phyloP scores from a whole-genome alignment of 2,329 filamentous ascomycete species.

The Bipolaris cookei region DNA sequence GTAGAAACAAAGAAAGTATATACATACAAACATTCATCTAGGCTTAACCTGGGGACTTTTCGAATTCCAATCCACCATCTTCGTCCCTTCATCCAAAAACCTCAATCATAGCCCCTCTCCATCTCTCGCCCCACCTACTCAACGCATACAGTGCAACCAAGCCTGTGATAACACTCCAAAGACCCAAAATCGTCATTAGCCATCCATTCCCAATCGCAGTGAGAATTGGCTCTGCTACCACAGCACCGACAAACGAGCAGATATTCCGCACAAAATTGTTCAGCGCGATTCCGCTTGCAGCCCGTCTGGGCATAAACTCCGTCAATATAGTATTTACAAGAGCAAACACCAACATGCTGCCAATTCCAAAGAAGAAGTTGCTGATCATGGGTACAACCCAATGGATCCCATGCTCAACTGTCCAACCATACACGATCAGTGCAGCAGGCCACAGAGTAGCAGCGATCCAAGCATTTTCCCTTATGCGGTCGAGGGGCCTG shows the following conservation, averaged over 20 bases:
- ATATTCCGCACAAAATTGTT: conserved; percentile 52
- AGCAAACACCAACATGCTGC: conserved; percentile 49
- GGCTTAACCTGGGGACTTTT: neutral
- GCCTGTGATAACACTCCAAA: conserved; percentile 57
- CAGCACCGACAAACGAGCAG: conserved; percentile 45
- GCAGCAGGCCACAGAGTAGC: conserved; percentile 46
- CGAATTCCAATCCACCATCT: neutral
- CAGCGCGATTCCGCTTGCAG: conserved; percentile 47
- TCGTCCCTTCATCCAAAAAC: conserved; percentile 21
- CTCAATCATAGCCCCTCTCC: conserved; percentile 68
- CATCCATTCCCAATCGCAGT: conserved; percentile 49
- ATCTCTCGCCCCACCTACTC: conserved; percentile 64
- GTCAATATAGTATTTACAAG: conserved; percentile 51
- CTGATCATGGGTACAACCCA: conserved; percentile 48
- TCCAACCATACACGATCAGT: conserved; percentile 50
- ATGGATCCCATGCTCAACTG: conserved; percentile 38
- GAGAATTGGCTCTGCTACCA: conserved; percentile 47
- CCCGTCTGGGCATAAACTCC: conserved; percentile 49
- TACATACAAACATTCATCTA: neutral
- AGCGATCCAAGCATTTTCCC: conserved; percentile 50
- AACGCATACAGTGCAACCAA: conserved; percentile 64
- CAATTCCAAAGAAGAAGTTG: conserved; percentile 52
- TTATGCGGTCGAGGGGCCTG: conserved; percentile 50
- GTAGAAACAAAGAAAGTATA: neutral
- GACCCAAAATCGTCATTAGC: conserved; percentile 50